phyloP scores from a whole-genome alignment of 495 filamentous ascomycete species.

The Neurospora tetrasperma region DNA sequence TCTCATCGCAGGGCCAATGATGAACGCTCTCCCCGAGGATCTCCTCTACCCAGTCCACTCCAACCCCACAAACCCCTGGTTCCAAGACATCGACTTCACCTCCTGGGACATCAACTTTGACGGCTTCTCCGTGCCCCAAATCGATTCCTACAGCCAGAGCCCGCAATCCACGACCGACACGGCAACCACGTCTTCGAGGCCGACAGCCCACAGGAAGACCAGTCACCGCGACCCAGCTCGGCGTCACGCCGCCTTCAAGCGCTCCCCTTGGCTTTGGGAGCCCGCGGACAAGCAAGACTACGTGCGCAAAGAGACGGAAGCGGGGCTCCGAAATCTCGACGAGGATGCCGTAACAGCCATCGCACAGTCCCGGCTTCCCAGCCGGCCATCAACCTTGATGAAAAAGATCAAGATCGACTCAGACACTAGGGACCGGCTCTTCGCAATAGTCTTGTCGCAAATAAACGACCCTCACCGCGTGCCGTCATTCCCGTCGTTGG shows the following conservation, averaged over 20 bases:
- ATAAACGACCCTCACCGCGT: slow-evolving; percentile 3
- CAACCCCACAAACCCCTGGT: slow-evolving; percentile 8
- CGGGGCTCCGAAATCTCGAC: slow-evolving; percentile 8
- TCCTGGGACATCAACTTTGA: slow-evolving; percentile 15
- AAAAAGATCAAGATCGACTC: slow-evolving; percentile 12
- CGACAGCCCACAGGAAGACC: neutral
- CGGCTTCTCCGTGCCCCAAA: slow-evolving; percentile 8
- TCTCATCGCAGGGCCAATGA: neutral
- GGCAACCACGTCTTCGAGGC: neutral
- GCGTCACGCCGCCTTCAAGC: slow-evolving; percentile 15
- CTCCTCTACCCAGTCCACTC: slow-evolving; percentile 1
- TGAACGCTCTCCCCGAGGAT: slow-evolving; percentile 7
- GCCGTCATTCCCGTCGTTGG: slow-evolving; percentile 14
- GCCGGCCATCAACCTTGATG: neutral
- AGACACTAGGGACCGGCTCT: slow-evolving; percentile 9
- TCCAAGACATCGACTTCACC: slow-evolving; percentile 15
- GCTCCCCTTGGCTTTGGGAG: slow-evolving; percentile 18
- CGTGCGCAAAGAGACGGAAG: slow-evolving; percentile 12
- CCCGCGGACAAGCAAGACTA: slow-evolving; percentile 9
- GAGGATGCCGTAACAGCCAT: neutral
- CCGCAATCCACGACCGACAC: slow-evolving; percentile 7
- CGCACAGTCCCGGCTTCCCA: neutral
- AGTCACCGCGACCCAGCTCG: slow-evolving; percentile 4
- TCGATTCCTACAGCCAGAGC: slow-evolving; percentile 8
- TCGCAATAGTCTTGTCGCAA: slow-evolving; percentile 11